phyloP scores from a whole-genome alignment of 768 basidiomycete genomes.

The Scleroderma citrinum region DNA sequence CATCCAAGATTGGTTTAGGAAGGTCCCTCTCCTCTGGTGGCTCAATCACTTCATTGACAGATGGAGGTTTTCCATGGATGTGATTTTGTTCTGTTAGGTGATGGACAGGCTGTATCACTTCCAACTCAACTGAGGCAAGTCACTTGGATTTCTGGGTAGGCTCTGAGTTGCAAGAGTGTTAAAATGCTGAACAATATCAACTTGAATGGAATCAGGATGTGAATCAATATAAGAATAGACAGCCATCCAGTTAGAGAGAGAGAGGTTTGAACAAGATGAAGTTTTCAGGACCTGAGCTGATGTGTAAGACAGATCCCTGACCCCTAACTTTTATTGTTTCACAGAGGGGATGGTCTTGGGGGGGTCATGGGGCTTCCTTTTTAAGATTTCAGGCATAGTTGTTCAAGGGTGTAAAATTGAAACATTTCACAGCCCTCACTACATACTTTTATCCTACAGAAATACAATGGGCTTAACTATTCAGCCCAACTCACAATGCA shows the following conservation, averaged over 20 bases:
- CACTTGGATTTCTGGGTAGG: too few species aligned
- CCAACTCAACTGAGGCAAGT: not conserved
- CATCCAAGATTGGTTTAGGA: not conserved
- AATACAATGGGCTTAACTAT: not conserved
- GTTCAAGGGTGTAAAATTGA: not conserved
- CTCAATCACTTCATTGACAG: slow-evolving; percentile 12
- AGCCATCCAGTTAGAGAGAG: slow-evolving; percentile 4
- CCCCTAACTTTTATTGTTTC: not conserved
- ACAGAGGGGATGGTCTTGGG: not conserved
- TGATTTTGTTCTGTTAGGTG: slow-evolving; percentile 8
- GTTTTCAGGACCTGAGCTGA: not conserved
- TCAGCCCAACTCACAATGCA: not conserved
- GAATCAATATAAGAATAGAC: slow-evolving; percentile 5
- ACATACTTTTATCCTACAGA: not conserved
- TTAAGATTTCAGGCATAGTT: not conserved
- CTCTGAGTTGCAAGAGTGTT: not conserved
- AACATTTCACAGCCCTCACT: not conserved
- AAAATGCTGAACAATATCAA: slow-evolving; percentile 2
- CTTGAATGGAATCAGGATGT: not conserved
- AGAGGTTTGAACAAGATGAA: not conserved
- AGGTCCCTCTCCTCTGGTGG: slow-evolving; percentile 10
- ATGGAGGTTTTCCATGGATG: slow-evolving; percentile 7
- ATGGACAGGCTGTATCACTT: slow-evolving; percentile 8
- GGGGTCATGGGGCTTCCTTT: not conserved
- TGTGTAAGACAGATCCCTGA: not conserved